These are phyloP conservation scores for Talaromyces thailandensis DNA, from an alignment of 495 filamentous ascomycete species.

Conservation along the genomic window DNA sequence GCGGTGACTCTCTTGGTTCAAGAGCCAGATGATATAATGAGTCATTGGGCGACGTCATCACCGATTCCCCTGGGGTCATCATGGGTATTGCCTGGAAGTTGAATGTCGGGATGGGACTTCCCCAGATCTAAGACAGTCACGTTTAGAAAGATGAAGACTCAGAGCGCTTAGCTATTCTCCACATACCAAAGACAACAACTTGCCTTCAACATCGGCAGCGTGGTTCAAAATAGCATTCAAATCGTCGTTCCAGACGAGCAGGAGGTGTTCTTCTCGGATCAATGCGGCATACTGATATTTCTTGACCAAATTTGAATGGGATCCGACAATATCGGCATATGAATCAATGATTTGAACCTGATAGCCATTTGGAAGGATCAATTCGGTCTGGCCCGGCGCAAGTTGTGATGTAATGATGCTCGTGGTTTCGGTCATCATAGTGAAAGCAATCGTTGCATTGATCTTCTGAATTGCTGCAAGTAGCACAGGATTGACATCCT, in stretches of 20 bases:
- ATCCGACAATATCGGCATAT: conserved; percentile 13
- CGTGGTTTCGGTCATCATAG: conserved; percentile 27
- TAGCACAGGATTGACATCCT: conserved; percentile 9
- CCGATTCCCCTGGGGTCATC: conserved; percentile 5
- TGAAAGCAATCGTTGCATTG: conserved; percentile 23
- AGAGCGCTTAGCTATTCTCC: not conserved
- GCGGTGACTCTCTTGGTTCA: not conserved
- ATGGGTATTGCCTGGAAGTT: conserved; percentile 11
- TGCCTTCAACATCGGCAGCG: conserved; percentile 24
- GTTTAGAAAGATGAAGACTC: conserved; percentile 2
- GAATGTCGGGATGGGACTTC: conserved; percentile 5
- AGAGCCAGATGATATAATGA: conserved; percentile 4
- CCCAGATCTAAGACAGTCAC: conserved; percentile 3
- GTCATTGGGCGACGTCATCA: not conserved
- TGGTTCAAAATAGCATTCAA: conserved; percentile 24
- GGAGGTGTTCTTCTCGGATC: conserved; percentile 21
- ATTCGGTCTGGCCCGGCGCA: conserved; percentile 23
- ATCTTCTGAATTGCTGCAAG: conserved; percentile 16
- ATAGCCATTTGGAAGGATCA: conserved; percentile 20
- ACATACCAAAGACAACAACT: conserved; percentile 18
- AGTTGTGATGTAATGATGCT: conserved; percentile 19
- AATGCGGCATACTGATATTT: conserved; percentile 20
- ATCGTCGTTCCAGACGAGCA: conserved; percentile 30
- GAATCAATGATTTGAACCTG: conserved; percentile 24
- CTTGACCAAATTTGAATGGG: conserved; percentile 12